Base-by-base conservation (phyloP, 2,329 filamentous ascomycete species). In the Colletotrichum ledebouriae region DNA sequence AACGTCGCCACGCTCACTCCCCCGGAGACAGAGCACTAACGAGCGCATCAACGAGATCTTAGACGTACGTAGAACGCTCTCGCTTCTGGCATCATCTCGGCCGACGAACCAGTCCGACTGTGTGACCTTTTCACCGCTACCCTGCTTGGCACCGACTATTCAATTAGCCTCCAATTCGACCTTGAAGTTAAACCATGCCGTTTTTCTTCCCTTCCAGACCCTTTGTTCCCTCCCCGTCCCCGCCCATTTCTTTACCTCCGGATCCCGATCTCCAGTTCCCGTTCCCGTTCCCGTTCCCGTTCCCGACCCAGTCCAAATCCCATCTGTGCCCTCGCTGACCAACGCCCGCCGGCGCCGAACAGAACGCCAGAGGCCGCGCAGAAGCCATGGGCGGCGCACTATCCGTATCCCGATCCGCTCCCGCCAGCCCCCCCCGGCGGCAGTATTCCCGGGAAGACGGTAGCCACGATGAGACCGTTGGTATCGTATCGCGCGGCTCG, bases 1-100 rank as follows among this genome's bases (percentile, higher is more conserved):
- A 46, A 56, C 61, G 9, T 63, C 64, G 33, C 39, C 62, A 37
- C 62, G 59, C 34, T 62, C 67, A 7, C 53, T 55, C 12, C 56
- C 69, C 17, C 57, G 62, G 46, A 70, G 67, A 17, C 67, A 67
- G 56, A 69, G 80, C 29, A 78, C 76, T 9, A 78, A 76, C 67
- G 80, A 80, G 63, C 82, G 82, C 59, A 78, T 85, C 71, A 78
- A 79, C 69, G 79, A 80, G 66, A 84, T 85, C 62, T 78, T 85
- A 64, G 79, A 85, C 79, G 83, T 85, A 75, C 50, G 29, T 59
- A 22, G 15, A 22, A 7, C 29, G 6, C 22, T 60, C 22, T 50
- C 59, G 60, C 65, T 46, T 53, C 22, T 46, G 44, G 29, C 29
- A 29, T 29, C 58, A 41, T 62, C 20, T 46, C 47, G n/a, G 59